Evolutionary conservation across 352 stramenopile species (phyloP).

Genomic region (Pythium grandisporangium): DNA sequence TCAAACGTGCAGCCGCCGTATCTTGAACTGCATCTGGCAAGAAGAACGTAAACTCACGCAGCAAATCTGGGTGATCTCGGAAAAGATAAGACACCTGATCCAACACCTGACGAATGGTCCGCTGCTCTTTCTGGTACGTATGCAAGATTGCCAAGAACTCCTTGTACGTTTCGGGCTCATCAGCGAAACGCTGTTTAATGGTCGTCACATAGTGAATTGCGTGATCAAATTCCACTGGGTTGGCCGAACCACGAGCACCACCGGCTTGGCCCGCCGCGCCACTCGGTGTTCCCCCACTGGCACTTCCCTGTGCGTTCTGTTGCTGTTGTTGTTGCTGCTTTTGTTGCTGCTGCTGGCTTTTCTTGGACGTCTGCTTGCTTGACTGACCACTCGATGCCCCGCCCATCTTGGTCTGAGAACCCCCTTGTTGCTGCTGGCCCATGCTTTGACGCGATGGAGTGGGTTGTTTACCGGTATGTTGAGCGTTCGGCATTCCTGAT

Average conservation of each 20-base stretch:
- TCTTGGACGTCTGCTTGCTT: slow-evolving; percentile 45
- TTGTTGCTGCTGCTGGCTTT: slow-evolving; percentile 22
- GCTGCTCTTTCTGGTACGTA: slow-evolving; percentile 99
- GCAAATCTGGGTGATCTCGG: slow-evolving; percentile 97
- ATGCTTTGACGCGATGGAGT: slow-evolving; percentile 47
- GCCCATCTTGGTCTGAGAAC: slow-evolving; percentile 15
- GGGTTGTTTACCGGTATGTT: slow-evolving; percentile 28
- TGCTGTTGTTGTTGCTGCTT: no score
- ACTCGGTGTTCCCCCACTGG: no score
- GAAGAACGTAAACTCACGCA: slow-evolving; percentile 99
- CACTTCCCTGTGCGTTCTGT: no score
- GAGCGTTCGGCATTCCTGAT: slow-evolving; percentile 25
- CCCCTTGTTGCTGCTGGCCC: slow-evolving; percentile 13
- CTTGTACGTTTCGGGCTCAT: slow-evolving; percentile 98
- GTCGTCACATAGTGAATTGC: slow-evolving; percentile 99
- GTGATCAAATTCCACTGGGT: slow-evolving; percentile 98
- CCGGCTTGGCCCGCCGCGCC: not conserved
- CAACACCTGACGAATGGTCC: slow-evolving; percentile 95
- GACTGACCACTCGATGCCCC: no score
- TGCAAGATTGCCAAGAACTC: slow-evolving; percentile 99
- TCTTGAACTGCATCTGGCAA: slow-evolving; percentile 98
- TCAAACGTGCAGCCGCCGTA: slow-evolving; percentile 93
- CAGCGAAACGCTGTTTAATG: slow-evolving; percentile 98
- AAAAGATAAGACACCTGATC: slow-evolving; percentile 99
- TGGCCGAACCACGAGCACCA: slow-evolving; percentile 31